phyloP scores from a whole-genome alignment of 2,329 filamentous ascomycete species.

The Aspergillus alliaceus region DNA sequence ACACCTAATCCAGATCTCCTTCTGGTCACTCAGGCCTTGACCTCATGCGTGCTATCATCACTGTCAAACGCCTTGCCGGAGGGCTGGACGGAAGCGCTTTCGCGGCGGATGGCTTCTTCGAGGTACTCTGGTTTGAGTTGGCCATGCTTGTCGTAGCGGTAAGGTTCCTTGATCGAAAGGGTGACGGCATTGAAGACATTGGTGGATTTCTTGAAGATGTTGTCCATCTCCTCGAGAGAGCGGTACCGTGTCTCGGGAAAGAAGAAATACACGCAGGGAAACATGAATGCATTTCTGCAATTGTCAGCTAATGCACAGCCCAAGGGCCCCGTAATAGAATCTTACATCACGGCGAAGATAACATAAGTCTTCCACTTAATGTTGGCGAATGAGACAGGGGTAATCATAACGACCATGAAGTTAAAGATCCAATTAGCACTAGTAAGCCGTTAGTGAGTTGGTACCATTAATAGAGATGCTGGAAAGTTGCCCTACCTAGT shows the following conservation, averaged over 20 bases:
- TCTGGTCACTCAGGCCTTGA: too few relatives aligned
- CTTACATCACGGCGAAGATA: conserved; percentile 56
- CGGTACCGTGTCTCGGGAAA: conserved; percentile 61
- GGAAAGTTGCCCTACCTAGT: too few relatives aligned
- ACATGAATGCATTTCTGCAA: conserved; percentile 53
- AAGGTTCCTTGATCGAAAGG: conserved; percentile 52
- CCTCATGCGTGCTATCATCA: too few relatives aligned
- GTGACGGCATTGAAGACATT: conserved; percentile 52
- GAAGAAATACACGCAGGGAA: conserved; percentile 61
- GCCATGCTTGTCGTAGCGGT: conserved; percentile 59
- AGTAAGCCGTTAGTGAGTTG: too few relatives aligned
- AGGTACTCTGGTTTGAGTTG: conserved; percentile 53
- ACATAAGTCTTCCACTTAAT: conserved; percentile 47
- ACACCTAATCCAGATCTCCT: too few relatives aligned
- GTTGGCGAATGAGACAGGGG: conserved; percentile 59
- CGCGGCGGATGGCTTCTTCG: conserved; percentile 39
- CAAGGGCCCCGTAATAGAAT: background rate
- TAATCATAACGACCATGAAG: conserved; percentile 68
- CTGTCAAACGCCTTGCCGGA: too few relatives aligned
- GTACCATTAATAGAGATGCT: too few relatives aligned
- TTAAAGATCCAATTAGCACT: conserved; percentile 65
- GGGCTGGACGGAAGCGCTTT: too few relatives aligned
- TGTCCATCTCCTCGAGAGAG: conserved; percentile 68
- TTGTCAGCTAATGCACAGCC: conserved; percentile 10
- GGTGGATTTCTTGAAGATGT: conserved; percentile 60